Evolutionary conservation across 2,329 filamentous ascomycete species (phyloP).

Genomic region (Cladophialophora yegresii): DNA sequence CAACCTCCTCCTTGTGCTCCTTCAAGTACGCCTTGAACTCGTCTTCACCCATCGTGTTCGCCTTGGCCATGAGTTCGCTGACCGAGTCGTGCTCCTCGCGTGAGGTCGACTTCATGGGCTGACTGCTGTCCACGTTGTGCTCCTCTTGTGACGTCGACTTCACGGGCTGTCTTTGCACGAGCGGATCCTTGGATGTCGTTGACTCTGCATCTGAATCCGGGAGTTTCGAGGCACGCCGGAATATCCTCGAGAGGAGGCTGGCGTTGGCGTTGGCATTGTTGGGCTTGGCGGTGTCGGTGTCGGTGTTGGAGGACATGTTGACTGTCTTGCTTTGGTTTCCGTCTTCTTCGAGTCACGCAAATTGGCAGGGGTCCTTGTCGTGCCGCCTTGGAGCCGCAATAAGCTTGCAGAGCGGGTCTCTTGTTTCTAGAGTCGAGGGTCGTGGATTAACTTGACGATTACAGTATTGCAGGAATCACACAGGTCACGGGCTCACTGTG

Average conservation of each 20-base stretch:
- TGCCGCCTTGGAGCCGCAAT: background rate
- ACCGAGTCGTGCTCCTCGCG: conserved; percentile 1
- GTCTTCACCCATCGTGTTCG: conserved; percentile 6
- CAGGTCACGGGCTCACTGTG: background rate
- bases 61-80: conserved; percentile 8
- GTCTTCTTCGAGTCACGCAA: too few relatives aligned
- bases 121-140: background rate
- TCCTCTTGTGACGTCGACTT: conserved; percentile 9
- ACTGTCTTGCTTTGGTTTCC: background rate
- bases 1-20: conserved; percentile 13
- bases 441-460: background rate
- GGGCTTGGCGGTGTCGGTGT: background rate
- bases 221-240: background rate
- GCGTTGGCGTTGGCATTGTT: background rate
- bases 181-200: background rate
- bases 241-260: background rate
- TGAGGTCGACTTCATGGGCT: conserved; percentile 2
- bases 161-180: background rate
- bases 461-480: background rate
- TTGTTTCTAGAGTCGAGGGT: background rate
- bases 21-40: conserved; percentile 14
- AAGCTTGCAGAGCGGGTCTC: background rate
- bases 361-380: background rate
- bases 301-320: background rate
- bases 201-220: background rate